Evolutionary conservation across 2,329 filamentous ascomycete genomes (phyloP).

Genomic region (Talaromyces sp.): DNA sequence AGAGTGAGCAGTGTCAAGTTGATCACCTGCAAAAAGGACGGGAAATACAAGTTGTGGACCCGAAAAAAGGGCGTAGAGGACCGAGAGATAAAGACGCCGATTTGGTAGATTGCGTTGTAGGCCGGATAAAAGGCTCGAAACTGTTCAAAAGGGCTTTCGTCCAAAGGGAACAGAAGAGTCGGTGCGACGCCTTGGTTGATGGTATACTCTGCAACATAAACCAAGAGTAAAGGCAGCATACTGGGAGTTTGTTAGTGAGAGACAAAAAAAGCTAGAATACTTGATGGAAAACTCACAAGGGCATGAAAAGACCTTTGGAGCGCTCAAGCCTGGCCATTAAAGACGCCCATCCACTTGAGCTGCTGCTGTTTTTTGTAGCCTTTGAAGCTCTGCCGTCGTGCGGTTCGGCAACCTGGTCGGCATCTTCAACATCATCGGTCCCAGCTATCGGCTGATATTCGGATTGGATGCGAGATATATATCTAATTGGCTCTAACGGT

Average conservation of each 20-base stretch:
- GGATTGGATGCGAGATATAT: slow-evolving; percentile 34
- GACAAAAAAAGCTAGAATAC: not conserved
- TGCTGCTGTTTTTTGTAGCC: slow-evolving; percentile 8
- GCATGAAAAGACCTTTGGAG: slow-evolving; percentile 63
- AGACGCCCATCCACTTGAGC: slow-evolving; percentile 24
- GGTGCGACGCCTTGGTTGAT: slow-evolving; percentile 94
- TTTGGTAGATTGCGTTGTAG: slow-evolving; percentile 90
- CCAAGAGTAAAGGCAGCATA: slow-evolving; percentile 86
- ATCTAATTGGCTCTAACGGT: slow-evolving; percentile 60
- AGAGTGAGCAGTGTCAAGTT: slow-evolving; percentile 69
- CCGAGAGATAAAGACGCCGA: slow-evolving; percentile 89
- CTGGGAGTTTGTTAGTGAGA: slow-evolving; percentile 23
- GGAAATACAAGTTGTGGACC: slow-evolving; percentile 72
- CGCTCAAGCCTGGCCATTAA: slow-evolving; percentile 56
- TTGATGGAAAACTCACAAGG: slow-evolving; percentile 46
- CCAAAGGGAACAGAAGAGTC: slow-evolving; percentile 78
- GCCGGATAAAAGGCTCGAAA: slow-evolving; percentile 89
- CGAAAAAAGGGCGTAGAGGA: slow-evolving; percentile 85
- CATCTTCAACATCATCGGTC: slow-evolving; percentile 29
- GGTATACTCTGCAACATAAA: slow-evolving; percentile 94
- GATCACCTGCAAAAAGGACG: slow-evolving; percentile 71
- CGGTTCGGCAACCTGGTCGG: slow-evolving; percentile 27
- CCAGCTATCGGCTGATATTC: slow-evolving; percentile 52
- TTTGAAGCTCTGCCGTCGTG: slow-evolving; percentile 15
- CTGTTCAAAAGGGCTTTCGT: slow-evolving; percentile 67